Evolutionary conservation across 495 filamentous ascomycete genomes (phyloP).

Genomic region (Penicillium coprophilum): DNA sequence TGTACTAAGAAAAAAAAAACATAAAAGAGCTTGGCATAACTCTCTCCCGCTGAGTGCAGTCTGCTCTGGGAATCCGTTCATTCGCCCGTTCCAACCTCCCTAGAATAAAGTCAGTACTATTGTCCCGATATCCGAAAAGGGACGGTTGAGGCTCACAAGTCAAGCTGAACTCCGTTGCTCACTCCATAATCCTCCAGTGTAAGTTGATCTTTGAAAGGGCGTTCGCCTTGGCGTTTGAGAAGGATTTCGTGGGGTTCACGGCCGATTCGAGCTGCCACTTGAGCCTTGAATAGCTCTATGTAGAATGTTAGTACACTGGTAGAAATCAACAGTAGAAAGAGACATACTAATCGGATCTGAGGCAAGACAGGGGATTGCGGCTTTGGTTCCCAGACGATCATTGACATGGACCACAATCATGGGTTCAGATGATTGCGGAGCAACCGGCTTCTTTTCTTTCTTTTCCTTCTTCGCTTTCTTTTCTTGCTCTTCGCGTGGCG

Average conservation of each 20-base stretch:
- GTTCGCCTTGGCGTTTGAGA: constrained; percentile 84
- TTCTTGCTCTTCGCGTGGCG: constrained; percentile 30
- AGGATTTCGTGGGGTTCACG: constrained; percentile 87
- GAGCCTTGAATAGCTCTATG: constrained; percentile 75
- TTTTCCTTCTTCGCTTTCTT: constrained; percentile 34
- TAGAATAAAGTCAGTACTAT: constrained; percentile 31
- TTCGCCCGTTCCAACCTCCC: constrained; percentile 76
- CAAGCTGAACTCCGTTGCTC: constrained; percentile 83
- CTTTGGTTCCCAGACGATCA: constrained; percentile 87
- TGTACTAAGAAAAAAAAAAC: constrained; percentile 7
- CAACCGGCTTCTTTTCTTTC: constrained; percentile 40
- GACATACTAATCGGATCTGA: constrained; percentile 68
- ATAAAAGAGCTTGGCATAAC: constrained; percentile 17
- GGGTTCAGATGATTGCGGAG: constrained; percentile 53
- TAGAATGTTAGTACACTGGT: constrained; percentile 17
- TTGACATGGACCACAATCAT: constrained; percentile 94
- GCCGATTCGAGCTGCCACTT: constrained; percentile 83
- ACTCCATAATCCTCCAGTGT: constrained; percentile 88
- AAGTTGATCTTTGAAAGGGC: constrained; percentile 87
- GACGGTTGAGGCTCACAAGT: constrained; percentile 54
- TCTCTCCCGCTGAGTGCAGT: constrained; percentile 11
- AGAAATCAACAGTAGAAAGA: background rate
- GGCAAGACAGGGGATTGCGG: constrained; percentile 80
- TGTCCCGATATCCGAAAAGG: constrained; percentile 1
- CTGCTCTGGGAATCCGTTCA: constrained; percentile 44